phyloP scores from a whole-genome alignment of 345 rosid species.

The Physaria fendleri region DNA sequence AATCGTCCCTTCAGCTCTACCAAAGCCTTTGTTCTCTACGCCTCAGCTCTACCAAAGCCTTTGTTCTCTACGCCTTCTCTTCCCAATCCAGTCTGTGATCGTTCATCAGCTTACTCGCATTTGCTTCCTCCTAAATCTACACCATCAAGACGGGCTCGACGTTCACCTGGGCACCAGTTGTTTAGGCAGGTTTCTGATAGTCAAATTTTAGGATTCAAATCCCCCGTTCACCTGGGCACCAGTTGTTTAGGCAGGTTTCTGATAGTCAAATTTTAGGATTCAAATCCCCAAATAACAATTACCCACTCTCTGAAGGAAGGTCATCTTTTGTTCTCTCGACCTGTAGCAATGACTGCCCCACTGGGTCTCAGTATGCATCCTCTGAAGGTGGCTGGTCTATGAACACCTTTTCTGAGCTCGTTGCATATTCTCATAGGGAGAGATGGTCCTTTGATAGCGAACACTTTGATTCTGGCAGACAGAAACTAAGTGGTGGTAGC shows the following conservation, averaged over 20 bases:
- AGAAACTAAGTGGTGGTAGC: slow-evolving; percentile 47
- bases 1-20: slow-evolving; percentile 31
- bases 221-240: slow-evolving; percentile 61
- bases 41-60: slow-evolving; percentile 38
- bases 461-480: slow-evolving; percentile 40
- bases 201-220: slow-evolving; percentile 56
- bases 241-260: slow-evolving; percentile 61
- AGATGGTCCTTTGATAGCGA: slow-evolving; percentile 90
- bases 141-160: slow-evolving; percentile 48
- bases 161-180: slow-evolving; percentile 55
- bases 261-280: slow-evolving; percentile 61
- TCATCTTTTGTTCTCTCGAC: slow-evolving; percentile 35
- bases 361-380: slow-evolving; percentile 60
- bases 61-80: slow-evolving; percentile 42
- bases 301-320: slow-evolving; percentile 57
- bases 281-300: slow-evolving; percentile 55
- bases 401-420: slow-evolving; percentile 73
- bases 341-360: slow-evolving; percentile 45
- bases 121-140: slow-evolving; percentile 53
- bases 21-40: slow-evolving; percentile 42
- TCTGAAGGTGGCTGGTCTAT: slow-evolving; percentile 78
- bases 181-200: slow-evolving; percentile 74
- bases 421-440: slow-evolving; percentile 68
- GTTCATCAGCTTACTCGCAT: slow-evolving; percentile 25
- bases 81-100: slow-evolving; percentile 36